Percentiles rank a stretch among this genome's conserved stretches.
Evolutionary conservation across 257 asterid genomes (phyloP).

Genomic region (Phtheirospermum japonicum): DNA sequence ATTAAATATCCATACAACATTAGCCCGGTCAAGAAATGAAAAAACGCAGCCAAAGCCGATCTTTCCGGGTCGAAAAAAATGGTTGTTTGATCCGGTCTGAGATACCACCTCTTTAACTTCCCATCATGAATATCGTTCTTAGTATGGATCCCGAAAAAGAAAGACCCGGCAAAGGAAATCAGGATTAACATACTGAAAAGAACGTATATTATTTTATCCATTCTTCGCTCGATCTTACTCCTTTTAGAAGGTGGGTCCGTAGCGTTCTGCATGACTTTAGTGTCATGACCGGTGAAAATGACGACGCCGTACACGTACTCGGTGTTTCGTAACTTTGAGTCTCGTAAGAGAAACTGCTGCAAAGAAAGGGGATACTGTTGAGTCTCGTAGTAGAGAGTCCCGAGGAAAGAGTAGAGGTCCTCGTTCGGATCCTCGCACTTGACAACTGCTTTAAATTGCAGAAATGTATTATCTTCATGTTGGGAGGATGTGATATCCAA

Average conservation of each 20-base stretch:
- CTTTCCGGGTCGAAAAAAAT: slow-evolving; percentile 57
- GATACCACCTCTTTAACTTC: slow-evolving; percentile 79
- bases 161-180: slow-evolving; percentile 71
- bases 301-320: slow-evolving; percentile 78
- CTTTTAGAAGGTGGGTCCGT: slow-evolving; percentile 95
- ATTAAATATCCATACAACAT: slow-evolving; percentile 89
- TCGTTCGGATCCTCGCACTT: slow-evolving; percentile 96
- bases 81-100: slow-evolving; percentile 59
- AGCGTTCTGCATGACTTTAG: slow-evolving; percentile 94
- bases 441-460: slow-evolving; percentile 60
- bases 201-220: slow-evolving; percentile 83
- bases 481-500: slow-evolving; percentile 61
- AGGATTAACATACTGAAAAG: slow-evolving; percentile 68
- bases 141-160: slow-evolving; percentile 78
- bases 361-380: slow-evolving; percentile 67
- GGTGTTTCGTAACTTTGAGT: slow-evolving; percentile 78
- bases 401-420: slow-evolving; percentile 83
- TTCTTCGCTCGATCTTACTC: slow-evolving; percentile 78
- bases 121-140: slow-evolving; percentile 48
- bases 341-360: slow-evolving; percentile 83
- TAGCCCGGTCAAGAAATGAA: slow-evolving; percentile 90
- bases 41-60: slow-evolving; percentile 60
- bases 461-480: slow-evolving; percentile 48
- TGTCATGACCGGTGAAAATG: slow-evolving; percentile 88
- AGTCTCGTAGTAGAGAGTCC: slow-evolving; percentile 52